Conservation (phyloP, 805 yeast species). For the Ogataea kodamae region DNA sequence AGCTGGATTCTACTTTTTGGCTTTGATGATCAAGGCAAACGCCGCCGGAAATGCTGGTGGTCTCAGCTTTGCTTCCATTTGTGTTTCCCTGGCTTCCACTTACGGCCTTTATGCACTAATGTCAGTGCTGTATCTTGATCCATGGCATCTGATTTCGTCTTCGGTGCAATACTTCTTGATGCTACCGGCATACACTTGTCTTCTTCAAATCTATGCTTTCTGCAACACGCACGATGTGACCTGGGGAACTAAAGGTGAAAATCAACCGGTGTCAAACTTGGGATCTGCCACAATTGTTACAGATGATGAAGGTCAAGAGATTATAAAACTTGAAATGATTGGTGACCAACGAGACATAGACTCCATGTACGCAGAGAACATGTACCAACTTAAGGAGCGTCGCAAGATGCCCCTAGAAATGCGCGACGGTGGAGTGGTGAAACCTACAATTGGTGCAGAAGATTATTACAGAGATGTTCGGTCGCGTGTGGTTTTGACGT, state of each 20-base stretch:
- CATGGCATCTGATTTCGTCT: constrained; percentile 93
- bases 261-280: constrained; percentile 60
- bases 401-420: constrained; percentile 57
- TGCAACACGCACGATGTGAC: constrained; percentile 98
- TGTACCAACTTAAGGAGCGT: constrained; percentile 68
- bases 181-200: constrained; percentile 88
- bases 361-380: constrained; percentile 72
- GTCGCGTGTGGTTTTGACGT: constrained; percentile 90
- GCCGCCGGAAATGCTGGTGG: constrained; percentile 38
- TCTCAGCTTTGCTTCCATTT: constrained; percentile 63
- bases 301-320: constrained; percentile 78
- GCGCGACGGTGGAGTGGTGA: constrained; percentile 37
- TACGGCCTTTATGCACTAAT: constrained; percentile 83
- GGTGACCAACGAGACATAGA: constrained; percentile 73
- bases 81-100: constrained; percentile 83
- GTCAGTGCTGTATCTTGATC: constrained; percentile 85
- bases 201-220: constrained; percentile 92
- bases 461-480: constrained; percentile 95
- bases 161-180: constrained; percentile 83
- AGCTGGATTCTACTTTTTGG: constrained; percentile 80
- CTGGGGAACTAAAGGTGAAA: constrained; percentile 99
- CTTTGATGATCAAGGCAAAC: constrained; percentile 46
- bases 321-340: constrained; percentile 75
- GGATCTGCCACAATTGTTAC: constrained; percentile 81
- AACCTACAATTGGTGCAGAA: constrained; percentile 47